Conservation (phyloP, 2,329 filamentous ascomycete genomes). For the Diaporthe aspalathi region DNA sequence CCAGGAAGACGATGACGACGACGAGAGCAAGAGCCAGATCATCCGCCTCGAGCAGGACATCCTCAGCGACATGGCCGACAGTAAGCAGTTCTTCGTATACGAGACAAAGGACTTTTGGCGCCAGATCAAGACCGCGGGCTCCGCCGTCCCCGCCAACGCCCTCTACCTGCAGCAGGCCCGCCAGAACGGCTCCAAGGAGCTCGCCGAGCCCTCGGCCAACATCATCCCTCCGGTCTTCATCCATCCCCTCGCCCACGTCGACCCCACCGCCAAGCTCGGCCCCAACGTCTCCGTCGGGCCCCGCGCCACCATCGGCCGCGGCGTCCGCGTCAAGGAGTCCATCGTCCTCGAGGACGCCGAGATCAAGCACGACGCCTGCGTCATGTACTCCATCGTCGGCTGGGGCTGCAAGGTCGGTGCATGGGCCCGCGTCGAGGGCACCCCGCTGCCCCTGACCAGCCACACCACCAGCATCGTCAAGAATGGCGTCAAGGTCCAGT, state of each 20-base stretch:
- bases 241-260: slow-evolving; percentile 88
- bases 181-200: slow-evolving; percentile 84
- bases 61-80: slow-evolving; percentile 93
- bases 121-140: slow-evolving; percentile 99
- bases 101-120: slow-evolving; percentile 99
- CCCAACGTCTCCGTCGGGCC: slow-evolving; percentile 97
- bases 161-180: slow-evolving; percentile 95
- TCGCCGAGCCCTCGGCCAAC: slow-evolving; percentile 84
- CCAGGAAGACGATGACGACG: slow-evolving; percentile 67
- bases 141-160: slow-evolving; percentile 94
- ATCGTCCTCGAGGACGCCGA: slow-evolving; percentile 95
- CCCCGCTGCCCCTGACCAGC: slow-evolving; percentile 85
- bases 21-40: slow-evolving; percentile 84
- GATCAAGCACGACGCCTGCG: slow-evolving; percentile 95
- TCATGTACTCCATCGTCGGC: slow-evolving; percentile 95
- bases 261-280: slow-evolving; percentile 95
- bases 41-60: slow-evolving; percentile 98
- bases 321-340: slow-evolving; percentile 92
- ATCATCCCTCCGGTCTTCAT: slow-evolving; percentile 95
- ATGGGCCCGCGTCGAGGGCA: slow-evolving; percentile 98
- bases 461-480: slow-evolving; percentile 96
- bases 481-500: slow-evolving; percentile 98
- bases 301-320: slow-evolving; percentile 85
- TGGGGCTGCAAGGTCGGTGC: slow-evolving; percentile 96
- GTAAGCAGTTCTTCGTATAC: slow-evolving; percentile 97